Base-by-base conservation (phyloP, 371 early-diverging fungal genomes). In the Catenaria anguillulae region DNA sequence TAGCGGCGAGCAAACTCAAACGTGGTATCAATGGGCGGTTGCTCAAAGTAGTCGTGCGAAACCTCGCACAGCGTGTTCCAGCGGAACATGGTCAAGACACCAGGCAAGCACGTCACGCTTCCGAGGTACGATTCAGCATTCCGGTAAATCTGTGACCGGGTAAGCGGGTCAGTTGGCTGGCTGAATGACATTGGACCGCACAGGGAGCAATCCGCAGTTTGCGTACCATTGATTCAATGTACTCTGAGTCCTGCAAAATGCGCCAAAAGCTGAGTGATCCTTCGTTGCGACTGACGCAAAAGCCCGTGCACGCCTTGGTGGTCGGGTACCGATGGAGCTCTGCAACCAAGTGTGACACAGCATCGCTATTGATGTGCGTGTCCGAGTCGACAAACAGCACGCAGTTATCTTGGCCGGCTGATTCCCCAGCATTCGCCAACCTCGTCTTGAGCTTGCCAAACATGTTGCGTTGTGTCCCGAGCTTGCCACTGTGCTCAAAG, bases 321-420 rank as follows among this genome's bases (percentile, higher is more conserved):
- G 62, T 55, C 2, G 58, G 65, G 56, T 66, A 59, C 34, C 64
- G 60, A 29, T 71, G 63, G 64, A 74, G 63, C 21, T 64, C 69
- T 58, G 62, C 54, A 4, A 68, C 63, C 54, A 75, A 68, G 55
- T 74, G 64, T 33, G 62, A 55, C 23, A 75, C 60, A 13, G 69
- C 65, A 33, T 68, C 55, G 0, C 56, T 35, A 21, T 70, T 65
- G n/a, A 76, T 40, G 1, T 72, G 42, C 31, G 70, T 74, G 62
- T 76, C 76, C 31, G 73, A 73, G 65, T 76, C 76, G 26, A 74
- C 66, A 42, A 74, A 72, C 40, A 76, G 62, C n/a, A 76, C 65
- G 46, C 65, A 66, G 21, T 64, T 65, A 29, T 70, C 70, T 17
- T 65, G 56, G 42, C 62, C 65, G 62, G 64, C 61, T 17, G 60